phyloP scores from a whole-genome alignment of 2,329 filamentous ascomycete species.

The Sarocladiaceae sp. region DNA sequence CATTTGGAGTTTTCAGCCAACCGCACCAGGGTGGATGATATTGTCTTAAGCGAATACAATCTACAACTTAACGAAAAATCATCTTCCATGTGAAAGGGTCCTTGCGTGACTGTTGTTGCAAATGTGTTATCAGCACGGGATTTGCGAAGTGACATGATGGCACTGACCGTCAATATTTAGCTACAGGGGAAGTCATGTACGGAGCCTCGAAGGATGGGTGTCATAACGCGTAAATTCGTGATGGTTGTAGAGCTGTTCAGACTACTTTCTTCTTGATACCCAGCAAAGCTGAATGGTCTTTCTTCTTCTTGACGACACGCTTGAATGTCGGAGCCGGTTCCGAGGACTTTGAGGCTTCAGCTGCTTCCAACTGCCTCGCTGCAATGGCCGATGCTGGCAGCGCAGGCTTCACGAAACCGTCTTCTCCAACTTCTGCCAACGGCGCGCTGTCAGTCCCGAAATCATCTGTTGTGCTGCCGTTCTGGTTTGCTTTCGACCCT shows the following conservation, averaged over 20 bases:
- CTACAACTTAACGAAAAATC: background rate
- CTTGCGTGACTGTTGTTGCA: too few species aligned
- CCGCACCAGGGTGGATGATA: too few species aligned
- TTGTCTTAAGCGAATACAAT: too few species aligned
- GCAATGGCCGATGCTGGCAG: slow-evolving; percentile 16
- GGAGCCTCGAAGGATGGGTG: background rate
- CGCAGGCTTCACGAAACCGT: slow-evolving; percentile 8
- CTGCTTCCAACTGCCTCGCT: slow-evolving; percentile 21
- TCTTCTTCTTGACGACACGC: slow-evolving; percentile 78
- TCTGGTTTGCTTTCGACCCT: slow-evolving; percentile 11
- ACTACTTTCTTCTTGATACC: slow-evolving; percentile 77
- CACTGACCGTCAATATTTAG: too few species aligned
- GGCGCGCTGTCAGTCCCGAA: slow-evolving; percentile 22
- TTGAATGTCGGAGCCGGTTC: slow-evolving; percentile 61
- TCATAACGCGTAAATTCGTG: slow-evolving; percentile 5
- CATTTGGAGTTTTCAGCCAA: background rate
- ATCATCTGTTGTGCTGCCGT: slow-evolving; percentile 41
- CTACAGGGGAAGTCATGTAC: too few species aligned
- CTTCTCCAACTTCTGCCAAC: background rate
- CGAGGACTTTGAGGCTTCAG: slow-evolving; percentile 19
- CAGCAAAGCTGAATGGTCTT: slow-evolving; percentile 65
- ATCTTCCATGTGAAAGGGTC: background rate
- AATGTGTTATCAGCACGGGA: too few species aligned
- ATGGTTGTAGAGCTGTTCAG: background rate
- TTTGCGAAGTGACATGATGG: too few species aligned